Conservation (phyloP, 805 yeast species). For the Candida adriatica region DNA sequence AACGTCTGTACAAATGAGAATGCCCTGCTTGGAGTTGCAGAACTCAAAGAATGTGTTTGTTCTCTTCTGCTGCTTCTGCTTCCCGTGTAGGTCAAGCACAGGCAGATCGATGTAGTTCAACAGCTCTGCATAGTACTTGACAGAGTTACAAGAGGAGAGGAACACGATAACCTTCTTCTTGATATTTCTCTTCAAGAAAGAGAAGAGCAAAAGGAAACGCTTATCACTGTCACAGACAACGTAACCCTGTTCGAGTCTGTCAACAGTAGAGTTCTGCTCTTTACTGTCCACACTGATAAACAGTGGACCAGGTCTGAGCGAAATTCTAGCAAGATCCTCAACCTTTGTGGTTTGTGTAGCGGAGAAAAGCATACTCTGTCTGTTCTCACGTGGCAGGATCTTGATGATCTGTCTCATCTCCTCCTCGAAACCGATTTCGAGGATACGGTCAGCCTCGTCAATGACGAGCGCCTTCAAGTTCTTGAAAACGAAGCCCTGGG, state of each 20-base stretch:
- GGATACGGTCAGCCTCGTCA: conserved; percentile 97
- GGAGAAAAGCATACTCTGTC: conserved; percentile 97
- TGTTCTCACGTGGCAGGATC: conserved; percentile 84
- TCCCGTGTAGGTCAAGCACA: conserved; percentile 93
- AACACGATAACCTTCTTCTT: conserved; percentile 93
- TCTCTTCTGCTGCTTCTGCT: conserved; percentile 97
- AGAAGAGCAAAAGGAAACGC: conserved; percentile 81
- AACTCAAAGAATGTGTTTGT: conserved; percentile 97
- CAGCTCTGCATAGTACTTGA: conserved; percentile 91
- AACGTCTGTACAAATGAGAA: conserved; percentile 91
- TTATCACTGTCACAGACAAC: conserved; percentile 96
- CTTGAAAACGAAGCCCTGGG: conserved; percentile 88
- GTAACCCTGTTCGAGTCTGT: conserved; percentile 96
- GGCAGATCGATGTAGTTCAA: conserved; percentile 95
- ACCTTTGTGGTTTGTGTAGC: conserved; percentile 99
- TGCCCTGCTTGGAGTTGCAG: conserved; percentile 94
- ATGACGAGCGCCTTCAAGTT: conserved; percentile 90
- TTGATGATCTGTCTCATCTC: conserved; percentile 97
- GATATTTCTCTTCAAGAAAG: conserved; percentile 87
- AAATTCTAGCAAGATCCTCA: conserved; percentile 95
- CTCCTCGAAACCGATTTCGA: conserved; percentile 97
- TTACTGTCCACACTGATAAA: conserved; percentile 90
- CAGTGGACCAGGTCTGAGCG: conserved; percentile 86
- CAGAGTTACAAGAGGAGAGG: conserved; percentile 93
- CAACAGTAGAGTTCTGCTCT: conserved; percentile 83